Evolutionary conservation across 2,329 filamentous ascomycete species (phyloP).

Genomic region (Pseudogymnoascus sp.): DNA sequence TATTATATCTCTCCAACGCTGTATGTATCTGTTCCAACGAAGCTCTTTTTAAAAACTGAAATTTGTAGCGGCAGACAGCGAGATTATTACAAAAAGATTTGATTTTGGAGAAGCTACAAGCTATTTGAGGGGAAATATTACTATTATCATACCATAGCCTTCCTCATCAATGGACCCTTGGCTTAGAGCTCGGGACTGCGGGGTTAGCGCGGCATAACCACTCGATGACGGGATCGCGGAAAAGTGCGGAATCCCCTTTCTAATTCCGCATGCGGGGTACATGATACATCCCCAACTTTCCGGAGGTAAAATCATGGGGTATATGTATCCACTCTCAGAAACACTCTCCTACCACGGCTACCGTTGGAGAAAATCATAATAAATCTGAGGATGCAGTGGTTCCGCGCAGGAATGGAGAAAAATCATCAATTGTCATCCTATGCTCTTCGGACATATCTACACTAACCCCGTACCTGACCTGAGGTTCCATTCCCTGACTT

Average conservation of each 20-base stretch:
- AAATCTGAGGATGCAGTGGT: not conserved
- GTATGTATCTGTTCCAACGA: not conserved
- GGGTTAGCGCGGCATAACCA: constrained; percentile 5
- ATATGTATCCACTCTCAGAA: not conserved
- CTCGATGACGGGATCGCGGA: constrained; percentile 1
- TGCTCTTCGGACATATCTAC: not conserved
- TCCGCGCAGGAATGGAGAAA: no score
- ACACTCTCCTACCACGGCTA: not conserved
- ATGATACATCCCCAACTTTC: not conserved
- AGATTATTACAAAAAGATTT: not conserved
- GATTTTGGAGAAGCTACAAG: not conserved
- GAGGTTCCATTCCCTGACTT: not conserved
- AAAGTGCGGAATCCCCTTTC: not conserved
- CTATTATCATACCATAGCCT: not conserved
- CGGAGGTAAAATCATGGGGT: not conserved
- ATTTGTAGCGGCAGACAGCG: not conserved
- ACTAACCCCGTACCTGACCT: not conserved
- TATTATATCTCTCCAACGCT: not conserved
- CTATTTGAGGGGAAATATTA: not conserved
- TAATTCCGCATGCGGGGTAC: constrained; percentile 3
- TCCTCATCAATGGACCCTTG: not conserved
- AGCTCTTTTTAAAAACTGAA: not conserved
- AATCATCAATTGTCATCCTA: not conserved
- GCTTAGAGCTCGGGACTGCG: not conserved
- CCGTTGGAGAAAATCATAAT: not conserved